Conservation (phyloP, 257 asterid species). For the Capsicum rhomboideum region DNA sequence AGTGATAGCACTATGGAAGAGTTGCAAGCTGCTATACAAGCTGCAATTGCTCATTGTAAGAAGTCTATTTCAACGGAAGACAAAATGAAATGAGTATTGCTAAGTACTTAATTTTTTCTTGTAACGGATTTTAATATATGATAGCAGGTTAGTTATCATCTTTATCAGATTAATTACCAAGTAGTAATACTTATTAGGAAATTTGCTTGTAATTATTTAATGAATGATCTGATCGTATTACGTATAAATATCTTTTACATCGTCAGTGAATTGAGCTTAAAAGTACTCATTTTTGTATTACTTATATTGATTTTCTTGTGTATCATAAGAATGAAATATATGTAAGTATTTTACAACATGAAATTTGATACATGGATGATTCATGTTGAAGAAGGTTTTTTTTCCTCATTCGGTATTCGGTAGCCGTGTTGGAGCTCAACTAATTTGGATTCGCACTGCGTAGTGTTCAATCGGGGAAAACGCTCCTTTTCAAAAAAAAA, state of each 20-base stretch:
- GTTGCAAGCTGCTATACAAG: constrained; percentile 82
- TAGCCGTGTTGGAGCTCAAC: no score
- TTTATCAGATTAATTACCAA: not conserved
- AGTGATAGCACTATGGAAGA: constrained; percentile 86
- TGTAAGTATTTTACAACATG: not conserved
- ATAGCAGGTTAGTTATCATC: not conserved
- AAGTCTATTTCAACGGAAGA: constrained; percentile 50
- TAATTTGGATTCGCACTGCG: no score
- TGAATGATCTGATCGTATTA: not conserved
- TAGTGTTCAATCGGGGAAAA: no score
- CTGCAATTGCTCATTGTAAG: constrained; percentile 92
- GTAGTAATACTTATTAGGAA: not conserved
- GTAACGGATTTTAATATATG: not conserved
- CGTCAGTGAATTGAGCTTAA: not conserved
- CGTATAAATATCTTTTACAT: not conserved
- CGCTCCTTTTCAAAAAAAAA: no score
- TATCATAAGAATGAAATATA: not conserved
- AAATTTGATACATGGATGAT: not conserved
- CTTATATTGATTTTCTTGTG: not conserved
- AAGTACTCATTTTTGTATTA: not conserved
- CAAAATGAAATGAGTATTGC: not conserved
- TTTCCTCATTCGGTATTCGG: no score
- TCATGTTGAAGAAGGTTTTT: not conserved
- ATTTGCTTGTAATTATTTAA: not conserved
- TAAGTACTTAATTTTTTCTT: not conserved